Evolutionary conservation across 2,329 filamentous ascomycete genomes (phyloP).

Genomic region (Botrytis deweyae): DNA sequence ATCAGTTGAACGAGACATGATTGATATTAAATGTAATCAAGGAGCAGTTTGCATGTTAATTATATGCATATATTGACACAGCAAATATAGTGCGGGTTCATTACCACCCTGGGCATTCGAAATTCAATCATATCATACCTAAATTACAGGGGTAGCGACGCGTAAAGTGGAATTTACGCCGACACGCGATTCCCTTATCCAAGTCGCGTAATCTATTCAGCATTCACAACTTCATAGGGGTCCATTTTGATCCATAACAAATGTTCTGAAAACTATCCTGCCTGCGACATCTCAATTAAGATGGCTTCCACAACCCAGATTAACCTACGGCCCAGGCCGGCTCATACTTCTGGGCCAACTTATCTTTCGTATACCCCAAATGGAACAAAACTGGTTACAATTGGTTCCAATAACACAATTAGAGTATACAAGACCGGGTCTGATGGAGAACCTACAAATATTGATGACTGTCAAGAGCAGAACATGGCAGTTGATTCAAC

Average conservation of each 20-base stretch:
- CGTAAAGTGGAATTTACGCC: conserved; percentile 30
- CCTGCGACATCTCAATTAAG: conserved; percentile 24
- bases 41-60: conserved; percentile 3
- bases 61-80: neutral
- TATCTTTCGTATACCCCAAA: conserved; percentile 87
- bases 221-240: conserved; percentile 23
- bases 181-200: conserved; percentile 16
- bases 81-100: conserved; percentile 26
- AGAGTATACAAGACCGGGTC: conserved; percentile 89
- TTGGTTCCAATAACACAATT: conserved; percentile 89
- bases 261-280: conserved; percentile 3
- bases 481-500: conserved; percentile 77
- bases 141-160: conserved; percentile 21
- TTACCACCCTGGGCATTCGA: neutral
- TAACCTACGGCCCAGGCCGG: conserved; percentile 63
- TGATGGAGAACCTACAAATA: conserved; percentile 86
- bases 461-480: conserved; percentile 87
- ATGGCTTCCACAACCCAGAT: conserved; percentile 41
- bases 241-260: neutral
- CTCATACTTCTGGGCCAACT: conserved; percentile 81
- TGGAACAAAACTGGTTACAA: conserved; percentile 82
- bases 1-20: conserved; percentile 68
- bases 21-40: neutral
- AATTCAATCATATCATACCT: neutral
- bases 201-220: conserved; percentile 26